Conservation (phyloP, 202 grass and related monocot genomes). For the Zoysia matrella region DNA sequence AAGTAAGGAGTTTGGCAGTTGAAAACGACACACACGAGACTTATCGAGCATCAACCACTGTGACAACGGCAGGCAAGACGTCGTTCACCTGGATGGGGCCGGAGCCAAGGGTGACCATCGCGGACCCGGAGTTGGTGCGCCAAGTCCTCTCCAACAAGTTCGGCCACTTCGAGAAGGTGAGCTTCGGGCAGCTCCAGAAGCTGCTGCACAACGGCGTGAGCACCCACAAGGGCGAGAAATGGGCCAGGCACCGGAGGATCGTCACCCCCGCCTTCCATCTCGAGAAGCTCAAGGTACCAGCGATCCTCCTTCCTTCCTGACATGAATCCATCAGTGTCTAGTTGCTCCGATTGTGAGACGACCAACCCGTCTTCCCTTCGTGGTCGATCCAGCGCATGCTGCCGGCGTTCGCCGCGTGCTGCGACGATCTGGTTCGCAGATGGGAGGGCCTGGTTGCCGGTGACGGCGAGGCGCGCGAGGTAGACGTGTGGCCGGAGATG, state of each 20-base stretch:
- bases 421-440: conserved; percentile 41
- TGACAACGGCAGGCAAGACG: conserved; percentile 27
- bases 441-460: conserved; percentile 27
- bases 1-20: not conserved
- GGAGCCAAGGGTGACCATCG: conserved; percentile 32
- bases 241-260: conserved; percentile 63
- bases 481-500: conserved; percentile 61
- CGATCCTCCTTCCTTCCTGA: not conserved
- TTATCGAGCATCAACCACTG: not conserved
- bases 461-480: conserved; percentile 16
- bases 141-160: conserved; percentile 57
- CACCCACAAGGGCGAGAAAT: conserved; percentile 45
- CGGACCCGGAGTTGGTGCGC: conserved; percentile 38
- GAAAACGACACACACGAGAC: not conserved
- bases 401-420: conserved; percentile 54
- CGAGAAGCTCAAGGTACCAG: conserved; percentile 58
- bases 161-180: conserved; percentile 38
- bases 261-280: conserved; percentile 62
- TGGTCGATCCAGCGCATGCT: conserved; percentile 52
- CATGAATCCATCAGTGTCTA: not conserved
- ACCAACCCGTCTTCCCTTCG: not conserved
- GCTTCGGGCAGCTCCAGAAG: conserved; percentile 28
- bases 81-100: conserved; percentile 51
- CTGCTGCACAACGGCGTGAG: conserved; percentile 41
- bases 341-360: not conserved